Percentiles rank a stretch among this genome's conserved stretches.
phyloP scores from a whole-genome alignment of 345 rosid genomes.

The Salix dunnii region DNA sequence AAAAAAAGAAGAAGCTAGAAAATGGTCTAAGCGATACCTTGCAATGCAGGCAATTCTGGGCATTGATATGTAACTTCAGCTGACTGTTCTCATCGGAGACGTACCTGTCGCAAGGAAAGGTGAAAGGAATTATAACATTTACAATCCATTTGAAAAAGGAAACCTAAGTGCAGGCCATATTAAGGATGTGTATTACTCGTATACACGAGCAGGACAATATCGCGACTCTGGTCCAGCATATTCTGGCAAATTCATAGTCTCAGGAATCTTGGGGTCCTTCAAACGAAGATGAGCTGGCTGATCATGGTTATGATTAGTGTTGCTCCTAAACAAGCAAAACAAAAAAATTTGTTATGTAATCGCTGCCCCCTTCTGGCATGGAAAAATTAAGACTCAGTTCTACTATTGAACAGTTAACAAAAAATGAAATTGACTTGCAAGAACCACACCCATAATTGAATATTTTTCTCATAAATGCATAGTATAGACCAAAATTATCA shows the following conservation, averaged over 20 bases:
- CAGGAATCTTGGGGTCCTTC: slow-evolving; percentile 65
- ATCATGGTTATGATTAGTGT: slow-evolving; percentile 91
- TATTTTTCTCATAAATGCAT: too few species aligned
- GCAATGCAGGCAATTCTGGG: slow-evolving; percentile 94
- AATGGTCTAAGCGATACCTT: slow-evolving; percentile 47
- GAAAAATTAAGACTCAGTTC: background rate
- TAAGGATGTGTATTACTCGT: slow-evolving; percentile 54
- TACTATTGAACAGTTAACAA: too few species aligned
- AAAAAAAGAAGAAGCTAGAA: background rate
- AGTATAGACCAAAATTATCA: too few species aligned
- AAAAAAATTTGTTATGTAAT: slow-evolving; percentile 2
- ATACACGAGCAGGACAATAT: slow-evolving; percentile 95
- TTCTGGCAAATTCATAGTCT: slow-evolving; percentile 67
- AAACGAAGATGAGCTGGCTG: slow-evolving; percentile 86
- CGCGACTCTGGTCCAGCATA: slow-evolving; percentile 85
- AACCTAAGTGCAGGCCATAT: slow-evolving; percentile 2
- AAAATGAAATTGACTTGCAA: too few species aligned
- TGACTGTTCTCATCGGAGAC: slow-evolving; percentile 62
- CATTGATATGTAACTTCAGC: slow-evolving; percentile 81
- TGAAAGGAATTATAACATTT: slow-evolving; percentile 2
- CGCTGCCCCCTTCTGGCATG: background rate
- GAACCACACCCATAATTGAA: too few species aligned
- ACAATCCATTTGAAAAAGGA: background rate
- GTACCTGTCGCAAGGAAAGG: slow-evolving; percentile 43
- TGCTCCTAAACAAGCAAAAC: slow-evolving; percentile 57